These are phyloP conservation scores for Boletus barrowsii DNA, from an alignment of 768 basidiomycete species.

Conservation along the genomic window DNA sequence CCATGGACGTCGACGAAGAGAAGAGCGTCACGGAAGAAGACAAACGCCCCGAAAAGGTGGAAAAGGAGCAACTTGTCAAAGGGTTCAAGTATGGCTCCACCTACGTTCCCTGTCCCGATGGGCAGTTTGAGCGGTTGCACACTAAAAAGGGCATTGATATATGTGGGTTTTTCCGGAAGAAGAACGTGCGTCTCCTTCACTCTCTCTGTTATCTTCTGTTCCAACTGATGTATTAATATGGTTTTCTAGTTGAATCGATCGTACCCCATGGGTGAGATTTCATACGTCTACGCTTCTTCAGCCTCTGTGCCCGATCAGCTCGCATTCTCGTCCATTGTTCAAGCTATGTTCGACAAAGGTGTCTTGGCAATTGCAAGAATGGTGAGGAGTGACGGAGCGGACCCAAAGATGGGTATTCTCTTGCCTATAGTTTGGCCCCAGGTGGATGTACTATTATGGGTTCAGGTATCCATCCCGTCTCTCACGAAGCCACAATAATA, in stretches of 20 bases:
- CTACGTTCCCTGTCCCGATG: constrained; percentile 83
- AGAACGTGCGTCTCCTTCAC: constrained; percentile 48
- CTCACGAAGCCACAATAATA: not conserved
- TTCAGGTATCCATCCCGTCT: constrained; percentile 49
- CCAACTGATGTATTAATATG: not conserved
- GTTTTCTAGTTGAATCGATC: constrained; percentile 73
- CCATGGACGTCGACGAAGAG: constrained; percentile 28
- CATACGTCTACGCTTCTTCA: constrained; percentile 81
- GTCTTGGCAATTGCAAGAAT: constrained; percentile 80
- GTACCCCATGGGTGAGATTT: constrained; percentile 77
- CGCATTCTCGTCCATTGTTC: constrained; percentile 81
- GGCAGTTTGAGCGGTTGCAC: constrained; percentile 70
- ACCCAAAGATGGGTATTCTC: constrained; percentile 85
- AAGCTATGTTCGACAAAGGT: constrained; percentile 68
- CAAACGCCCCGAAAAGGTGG: constrained; percentile 51
- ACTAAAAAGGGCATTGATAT: constrained; percentile 86
- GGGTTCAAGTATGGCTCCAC: constrained; percentile 91
- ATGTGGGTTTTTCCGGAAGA: constrained; percentile 71
- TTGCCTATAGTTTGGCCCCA: constrained; percentile 58
- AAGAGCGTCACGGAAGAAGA: constrained; percentile 35
- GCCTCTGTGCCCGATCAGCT: constrained; percentile 67
- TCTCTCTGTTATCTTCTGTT: not conserved
- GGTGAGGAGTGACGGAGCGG: constrained; percentile 68
- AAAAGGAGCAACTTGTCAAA: constrained; percentile 73
- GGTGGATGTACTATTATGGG: constrained; percentile 82